These are phyloP conservation scores for Phaeophleospora eucalypticola DNA, from an alignment of 2,329 filamentous ascomycete genomes.

Conservation along the genomic window DNA sequence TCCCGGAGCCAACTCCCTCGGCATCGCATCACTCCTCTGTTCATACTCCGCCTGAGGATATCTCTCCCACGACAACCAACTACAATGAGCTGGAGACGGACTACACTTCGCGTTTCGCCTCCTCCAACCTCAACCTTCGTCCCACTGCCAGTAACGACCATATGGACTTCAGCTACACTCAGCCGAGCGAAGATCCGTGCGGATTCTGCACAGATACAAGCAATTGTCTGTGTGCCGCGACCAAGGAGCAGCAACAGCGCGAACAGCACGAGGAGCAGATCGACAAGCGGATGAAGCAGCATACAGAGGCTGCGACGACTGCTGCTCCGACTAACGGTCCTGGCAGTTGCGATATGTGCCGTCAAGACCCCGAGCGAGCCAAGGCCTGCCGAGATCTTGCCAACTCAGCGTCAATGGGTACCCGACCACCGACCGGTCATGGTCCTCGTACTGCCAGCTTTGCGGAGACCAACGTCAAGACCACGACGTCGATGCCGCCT, in stretches of 20 bases:
- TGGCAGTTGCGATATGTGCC: slow-evolving; percentile 29
- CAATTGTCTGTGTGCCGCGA: slow-evolving; percentile 18
- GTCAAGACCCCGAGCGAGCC: slow-evolving; percentile 24
- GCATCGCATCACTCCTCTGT: too few relatives aligned
- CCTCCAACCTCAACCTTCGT: background rate
- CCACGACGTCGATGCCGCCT: slow-evolving; percentile 9
- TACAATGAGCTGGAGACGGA: background rate
- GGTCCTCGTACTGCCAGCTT: slow-evolving; percentile 3
- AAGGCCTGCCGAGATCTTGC: slow-evolving; percentile 26
- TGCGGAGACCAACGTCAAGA: background rate
- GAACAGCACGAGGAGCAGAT: too few relatives aligned
- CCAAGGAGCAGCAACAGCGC: slow-evolving; percentile 9
- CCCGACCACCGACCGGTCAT: slow-evolving; percentile 1
- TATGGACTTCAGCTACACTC: slow-evolving; percentile 16
- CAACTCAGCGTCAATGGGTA: slow-evolving; percentile 6
- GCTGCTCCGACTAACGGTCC: slow-evolving; percentile 14
- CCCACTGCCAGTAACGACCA: slow-evolving; percentile 15
- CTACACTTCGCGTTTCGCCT: background rate
- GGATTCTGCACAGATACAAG: slow-evolving; percentile 29
- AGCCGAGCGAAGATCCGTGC: slow-evolving; percentile 22
- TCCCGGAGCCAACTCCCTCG: background rate
- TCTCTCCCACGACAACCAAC: background rate
- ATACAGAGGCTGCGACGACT: too few relatives aligned
- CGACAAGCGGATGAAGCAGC: too few relatives aligned
- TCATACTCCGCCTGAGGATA: background rate